Evolutionary conservation across 2,329 filamentous ascomycete species (phyloP).

Genomic region (Magnaporthiopsis poae): DNA sequence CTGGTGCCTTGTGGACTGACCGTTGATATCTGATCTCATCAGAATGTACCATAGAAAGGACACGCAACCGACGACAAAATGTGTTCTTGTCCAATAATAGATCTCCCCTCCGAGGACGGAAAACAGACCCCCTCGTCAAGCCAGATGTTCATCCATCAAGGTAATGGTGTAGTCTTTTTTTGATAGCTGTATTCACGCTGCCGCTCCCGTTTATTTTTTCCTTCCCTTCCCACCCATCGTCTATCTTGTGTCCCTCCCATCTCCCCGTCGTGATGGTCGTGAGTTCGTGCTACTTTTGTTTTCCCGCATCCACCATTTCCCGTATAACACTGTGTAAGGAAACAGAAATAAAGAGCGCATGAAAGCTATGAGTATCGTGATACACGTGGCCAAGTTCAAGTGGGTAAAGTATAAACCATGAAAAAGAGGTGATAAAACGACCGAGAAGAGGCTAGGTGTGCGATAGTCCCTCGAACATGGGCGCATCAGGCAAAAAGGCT

Average conservation of each 20-base stretch:
- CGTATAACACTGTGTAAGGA: neutral
- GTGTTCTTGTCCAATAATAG: no score
- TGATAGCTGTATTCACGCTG: no score
- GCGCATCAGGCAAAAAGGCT: constrained; percentile 1
- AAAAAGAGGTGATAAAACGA: neutral
- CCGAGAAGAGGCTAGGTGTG: neutral
- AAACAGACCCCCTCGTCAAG: no score
- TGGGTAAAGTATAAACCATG: neutral
- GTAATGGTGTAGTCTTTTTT: no score
- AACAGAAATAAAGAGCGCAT: neutral
- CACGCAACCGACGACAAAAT: no score
- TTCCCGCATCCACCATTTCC: neutral
- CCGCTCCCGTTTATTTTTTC: neutral
- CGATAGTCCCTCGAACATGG: neutral
- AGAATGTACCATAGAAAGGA: no score
- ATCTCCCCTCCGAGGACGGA: no score
- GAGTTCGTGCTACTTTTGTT: neutral
- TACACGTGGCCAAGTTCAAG: neutral
- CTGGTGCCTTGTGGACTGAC: no score
- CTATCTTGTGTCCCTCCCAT: neutral
- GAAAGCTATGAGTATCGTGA: neutral
- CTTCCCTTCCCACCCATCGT: neutral
- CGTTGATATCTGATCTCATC: no score
- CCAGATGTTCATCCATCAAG: no score
- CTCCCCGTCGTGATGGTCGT: neutral